phyloP scores from a whole-genome alignment of 495 filamentous ascomycete species.

The Penicillium odoratum region DNA sequence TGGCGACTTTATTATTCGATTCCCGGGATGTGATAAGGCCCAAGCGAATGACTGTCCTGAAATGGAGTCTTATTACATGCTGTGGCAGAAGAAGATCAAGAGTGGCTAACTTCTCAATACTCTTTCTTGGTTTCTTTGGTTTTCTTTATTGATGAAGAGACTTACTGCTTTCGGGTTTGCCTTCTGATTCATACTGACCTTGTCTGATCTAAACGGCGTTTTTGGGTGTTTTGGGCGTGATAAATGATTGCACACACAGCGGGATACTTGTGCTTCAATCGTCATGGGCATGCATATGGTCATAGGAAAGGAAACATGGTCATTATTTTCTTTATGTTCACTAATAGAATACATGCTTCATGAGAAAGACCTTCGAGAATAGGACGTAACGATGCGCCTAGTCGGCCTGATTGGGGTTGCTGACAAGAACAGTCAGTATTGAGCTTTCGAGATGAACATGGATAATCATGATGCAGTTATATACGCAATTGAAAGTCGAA shows the following conservation, averaged over 20 bases:
- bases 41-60: conserved; percentile 67
- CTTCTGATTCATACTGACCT: background rate
- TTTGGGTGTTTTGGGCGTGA: conserved; percentile 2
- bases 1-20: conserved; percentile 82
- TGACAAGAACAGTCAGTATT: conserved; percentile 45
- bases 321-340: conserved; percentile 25
- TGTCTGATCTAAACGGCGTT: conserved; percentile 9
- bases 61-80: conserved; percentile 54
- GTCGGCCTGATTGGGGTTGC: conserved; percentile 91
- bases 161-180: background rate
- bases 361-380: background rate
- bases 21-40: conserved; percentile 66
- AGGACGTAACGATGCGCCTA: background rate
- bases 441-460: background rate
- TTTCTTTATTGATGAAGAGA: background rate
- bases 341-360: conserved; percentile 18
- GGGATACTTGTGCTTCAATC: conserved; percentile 9
- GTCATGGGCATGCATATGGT: conserved; percentile 13
- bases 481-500: conserved; percentile 4
- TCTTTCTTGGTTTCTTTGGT: background rate
- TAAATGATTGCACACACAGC: conserved; percentile 19
- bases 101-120: conserved; percentile 8
- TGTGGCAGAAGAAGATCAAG: conserved; percentile 43
- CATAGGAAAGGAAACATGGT: conserved; percentile 14
- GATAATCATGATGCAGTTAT: background rate